These are phyloP conservation scores for Botrytis byssoidea DNA, from an alignment of 2,329 filamentous ascomycete genomes.

Conservation along the genomic window DNA sequence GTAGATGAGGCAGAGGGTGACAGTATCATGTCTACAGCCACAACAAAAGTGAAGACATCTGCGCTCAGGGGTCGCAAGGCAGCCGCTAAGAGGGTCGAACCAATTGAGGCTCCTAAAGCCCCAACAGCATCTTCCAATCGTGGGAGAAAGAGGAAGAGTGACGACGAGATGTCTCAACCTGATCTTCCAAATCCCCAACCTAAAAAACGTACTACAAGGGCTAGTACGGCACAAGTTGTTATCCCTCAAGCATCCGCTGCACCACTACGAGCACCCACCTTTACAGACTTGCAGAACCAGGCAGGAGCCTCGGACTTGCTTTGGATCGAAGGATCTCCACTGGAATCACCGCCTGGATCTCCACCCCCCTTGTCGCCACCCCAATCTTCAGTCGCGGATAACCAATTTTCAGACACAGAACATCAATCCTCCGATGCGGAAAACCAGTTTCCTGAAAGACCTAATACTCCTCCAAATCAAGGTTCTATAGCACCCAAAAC, in stretches of 20 bases:
- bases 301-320: slow-evolving; percentile 7
- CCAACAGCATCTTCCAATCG: slow-evolving; percentile 36
- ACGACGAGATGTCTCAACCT: slow-evolving; percentile 24
- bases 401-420: slow-evolving; percentile 63
- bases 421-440: slow-evolving; percentile 78
- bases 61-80: slow-evolving; percentile 30
- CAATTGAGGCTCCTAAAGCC: slow-evolving; percentile 46
- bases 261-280: slow-evolving; percentile 46
- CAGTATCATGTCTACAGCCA: slow-evolving; percentile 43
- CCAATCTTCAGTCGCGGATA: slow-evolving; percentile 50
- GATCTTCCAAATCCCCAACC: slow-evolving; percentile 40
- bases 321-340: slow-evolving; percentile 15
- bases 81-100: slow-evolving; percentile 54
- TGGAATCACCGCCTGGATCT: slow-evolving; percentile 2
- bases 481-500: slow-evolving; percentile 57
- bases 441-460: slow-evolving; percentile 56
- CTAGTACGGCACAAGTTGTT: slow-evolving; percentile 48
- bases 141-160: slow-evolving; percentile 36
- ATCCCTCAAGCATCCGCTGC: slow-evolving; percentile 47
- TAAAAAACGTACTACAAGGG: slow-evolving; percentile 40
- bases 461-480: slow-evolving; percentile 52
- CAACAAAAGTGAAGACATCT: slow-evolving; percentile 5
- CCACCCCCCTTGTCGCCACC: slow-evolving; percentile 39
- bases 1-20: slow-evolving; percentile 46
- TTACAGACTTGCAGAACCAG: slow-evolving; percentile 47